Evolutionary conservation across 805 yeast species (phyloP).

Genomic region (Sungouiozyma ichnusensis): DNA sequence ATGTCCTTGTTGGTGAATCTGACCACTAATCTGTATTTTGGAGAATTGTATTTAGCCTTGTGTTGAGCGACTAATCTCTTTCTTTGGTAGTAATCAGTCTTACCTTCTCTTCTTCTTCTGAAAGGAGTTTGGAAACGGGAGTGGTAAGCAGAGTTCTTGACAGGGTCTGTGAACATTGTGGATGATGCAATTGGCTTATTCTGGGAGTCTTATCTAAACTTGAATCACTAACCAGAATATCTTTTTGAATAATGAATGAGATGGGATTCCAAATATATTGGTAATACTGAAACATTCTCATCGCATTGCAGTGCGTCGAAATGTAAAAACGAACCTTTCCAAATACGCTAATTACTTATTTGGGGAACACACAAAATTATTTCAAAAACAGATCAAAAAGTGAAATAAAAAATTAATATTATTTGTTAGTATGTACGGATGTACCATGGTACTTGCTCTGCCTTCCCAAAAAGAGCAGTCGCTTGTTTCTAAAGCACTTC

Average conservation of each 20-base stretch:
- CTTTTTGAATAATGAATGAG: too few relatives aligned
- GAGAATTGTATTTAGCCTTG: slow-evolving; percentile 99
- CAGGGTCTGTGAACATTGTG: slow-evolving; percentile 25
- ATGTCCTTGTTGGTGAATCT: slow-evolving; percentile 99
- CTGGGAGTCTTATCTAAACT: slow-evolving; percentile 26
- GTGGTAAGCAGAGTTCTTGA: slow-evolving; percentile 88
- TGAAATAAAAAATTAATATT: too few relatives aligned
- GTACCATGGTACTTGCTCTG: too few relatives aligned
- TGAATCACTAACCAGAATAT: too few relatives aligned
- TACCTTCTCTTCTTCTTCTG: slow-evolving; percentile 99
- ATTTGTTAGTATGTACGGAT: too few relatives aligned
- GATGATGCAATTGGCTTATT: slow-evolving; percentile 13
- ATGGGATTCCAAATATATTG: slow-evolving; percentile 43
- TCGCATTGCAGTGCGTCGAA: background rate
- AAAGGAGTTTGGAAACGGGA: slow-evolving; percentile 99
- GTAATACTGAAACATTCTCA: background rate
- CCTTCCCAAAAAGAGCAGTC: too few relatives aligned
- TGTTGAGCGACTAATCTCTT: slow-evolving; percentile 99
- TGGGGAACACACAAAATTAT: too few relatives aligned
- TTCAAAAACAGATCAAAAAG: too few relatives aligned
- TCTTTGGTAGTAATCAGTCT: slow-evolving; percentile 99
- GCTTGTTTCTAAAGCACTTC: too few relatives aligned
- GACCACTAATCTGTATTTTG: slow-evolving; percentile 98
- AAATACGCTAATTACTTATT: too few relatives aligned
- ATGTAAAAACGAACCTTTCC: too few relatives aligned